Percentiles rank a stretch among this genome's conserved stretches.
Evolutionary conservation across 2,329 filamentous ascomycete genomes (phyloP).

Genomic region (Aschersonia sp.): DNA sequence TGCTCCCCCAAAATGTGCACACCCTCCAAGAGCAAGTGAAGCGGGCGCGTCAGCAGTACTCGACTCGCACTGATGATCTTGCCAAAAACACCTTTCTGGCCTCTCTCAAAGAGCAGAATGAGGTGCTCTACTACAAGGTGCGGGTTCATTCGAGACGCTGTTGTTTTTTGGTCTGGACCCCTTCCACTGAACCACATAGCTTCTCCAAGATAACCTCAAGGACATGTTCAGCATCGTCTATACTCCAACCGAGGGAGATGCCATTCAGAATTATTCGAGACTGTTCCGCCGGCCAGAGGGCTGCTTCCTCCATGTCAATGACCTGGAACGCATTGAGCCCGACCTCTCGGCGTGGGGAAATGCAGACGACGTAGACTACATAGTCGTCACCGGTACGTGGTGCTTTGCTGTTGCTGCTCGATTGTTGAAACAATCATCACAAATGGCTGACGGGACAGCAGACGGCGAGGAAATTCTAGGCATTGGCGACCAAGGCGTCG

Average conservation of each 20-base stretch:
- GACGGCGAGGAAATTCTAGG: constrained; percentile 63
- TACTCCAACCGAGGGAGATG: constrained; percentile 79
- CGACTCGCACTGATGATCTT: constrained; percentile 43
- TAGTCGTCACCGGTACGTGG: constrained; percentile 59
- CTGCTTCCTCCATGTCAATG: constrained; percentile 63
- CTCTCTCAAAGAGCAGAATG: constrained; percentile 73
- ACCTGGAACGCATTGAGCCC: constrained; percentile 50
- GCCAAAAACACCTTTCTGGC: constrained; percentile 84
- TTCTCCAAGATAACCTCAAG: constrained; percentile 63
- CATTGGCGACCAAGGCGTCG: constrained; percentile 80
- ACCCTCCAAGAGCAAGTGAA: constrained; percentile 62
- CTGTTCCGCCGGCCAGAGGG: constrained; percentile 69
- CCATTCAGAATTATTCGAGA: constrained; percentile 71
- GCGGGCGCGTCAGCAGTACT: constrained; percentile 72
- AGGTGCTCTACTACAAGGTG: constrained; percentile 66
- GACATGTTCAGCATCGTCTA: constrained; percentile 91
- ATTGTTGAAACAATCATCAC: background rate
- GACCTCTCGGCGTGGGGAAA: constrained; percentile 54
- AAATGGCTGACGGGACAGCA: constrained; percentile 7
- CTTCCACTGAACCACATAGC: constrained; percentile 20
- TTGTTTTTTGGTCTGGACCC: too few species aligned
- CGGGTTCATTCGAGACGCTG: too few species aligned
- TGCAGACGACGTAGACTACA: constrained; percentile 69
- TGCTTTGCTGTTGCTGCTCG: background rate
- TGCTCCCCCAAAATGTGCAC: constrained; percentile 60